These are phyloP conservation scores for Helicostylum pulchrum DNA, from an alignment of 192 early-diverging fungal genomes.

Conservation along the genomic window DNA sequence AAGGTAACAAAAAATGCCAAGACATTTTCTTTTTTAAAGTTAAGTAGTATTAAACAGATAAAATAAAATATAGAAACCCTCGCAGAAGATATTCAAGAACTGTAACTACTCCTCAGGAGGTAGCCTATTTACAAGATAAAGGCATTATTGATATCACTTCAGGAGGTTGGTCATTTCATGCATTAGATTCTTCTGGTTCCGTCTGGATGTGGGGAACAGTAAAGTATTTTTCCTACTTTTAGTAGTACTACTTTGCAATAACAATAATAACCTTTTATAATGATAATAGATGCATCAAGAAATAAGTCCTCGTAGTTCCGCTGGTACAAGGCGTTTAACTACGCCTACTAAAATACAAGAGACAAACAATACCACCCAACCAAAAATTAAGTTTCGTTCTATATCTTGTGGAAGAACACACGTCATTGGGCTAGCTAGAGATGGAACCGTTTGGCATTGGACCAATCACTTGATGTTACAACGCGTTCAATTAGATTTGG, in stretches of 20 bases:
- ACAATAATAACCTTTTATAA: background rate
- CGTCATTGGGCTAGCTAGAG: constrained; percentile 25
- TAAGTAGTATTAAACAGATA: background rate
- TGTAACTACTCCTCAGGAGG: constrained; percentile 19
- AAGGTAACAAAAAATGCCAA: no score
- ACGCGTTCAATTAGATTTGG: constrained; percentile 1
- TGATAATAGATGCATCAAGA: constrained; percentile 13
- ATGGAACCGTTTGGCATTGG: constrained; percentile 29
- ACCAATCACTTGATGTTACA: constrained; percentile 20
- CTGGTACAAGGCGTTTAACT: background rate
- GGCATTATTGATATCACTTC: constrained; percentile 32
- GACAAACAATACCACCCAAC: constrained; percentile 1
- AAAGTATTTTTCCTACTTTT: constrained; percentile 1
- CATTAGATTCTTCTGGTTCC: constrained; percentile 23
- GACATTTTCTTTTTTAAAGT: no score
- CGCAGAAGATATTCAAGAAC: background rate
- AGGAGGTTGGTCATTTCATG: constrained; percentile 41
- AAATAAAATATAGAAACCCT: background rate
- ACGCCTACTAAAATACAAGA: constrained; percentile 7
- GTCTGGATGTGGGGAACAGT: constrained; percentile 35
- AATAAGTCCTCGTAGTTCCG: background rate
- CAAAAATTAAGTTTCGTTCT: constrained; percentile 6
- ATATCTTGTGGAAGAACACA: constrained; percentile 30
- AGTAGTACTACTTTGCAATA: no score
- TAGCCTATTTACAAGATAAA: constrained; percentile 22